These are phyloP conservation scores for Phytophthora colocasiae DNA, from an alignment of 352 stramenopile species.

Conservation along the genomic window DNA sequence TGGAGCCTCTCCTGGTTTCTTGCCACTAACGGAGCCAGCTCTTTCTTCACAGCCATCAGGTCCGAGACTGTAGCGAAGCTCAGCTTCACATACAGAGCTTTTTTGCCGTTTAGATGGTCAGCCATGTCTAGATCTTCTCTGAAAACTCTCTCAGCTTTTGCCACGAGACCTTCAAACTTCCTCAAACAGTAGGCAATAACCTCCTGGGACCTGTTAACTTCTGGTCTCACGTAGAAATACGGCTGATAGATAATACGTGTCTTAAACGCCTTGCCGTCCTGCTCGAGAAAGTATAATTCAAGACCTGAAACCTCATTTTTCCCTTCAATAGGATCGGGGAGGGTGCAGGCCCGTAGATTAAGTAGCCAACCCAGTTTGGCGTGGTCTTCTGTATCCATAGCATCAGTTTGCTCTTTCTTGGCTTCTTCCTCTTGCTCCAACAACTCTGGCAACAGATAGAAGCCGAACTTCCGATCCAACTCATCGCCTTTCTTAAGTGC, in stretches of 20 bases:
- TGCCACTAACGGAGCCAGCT: conserved; percentile 63
- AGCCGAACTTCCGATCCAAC: conserved; percentile 77
- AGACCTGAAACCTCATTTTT: conserved; percentile 90
- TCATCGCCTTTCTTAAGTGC: conserved; percentile 68
- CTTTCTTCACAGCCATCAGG: conserved; percentile 73
- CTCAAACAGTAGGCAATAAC: conserved; percentile 82
- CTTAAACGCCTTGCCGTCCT: conserved; percentile 96
- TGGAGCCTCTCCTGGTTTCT: conserved; percentile 73
- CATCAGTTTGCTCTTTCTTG: conserved; percentile 26
- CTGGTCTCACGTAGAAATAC: conserved; percentile 96
- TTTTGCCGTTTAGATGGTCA: conserved; percentile 90
- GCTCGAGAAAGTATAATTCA: conserved; percentile 96
- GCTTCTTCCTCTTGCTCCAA: conserved; percentile 57
- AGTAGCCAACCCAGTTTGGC: conserved; percentile 75
- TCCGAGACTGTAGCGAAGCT: conserved; percentile 88
- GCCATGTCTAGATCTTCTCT: conserved; percentile 93
- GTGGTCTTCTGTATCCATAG: conserved; percentile 14
- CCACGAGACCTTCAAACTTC: conserved; percentile 89
- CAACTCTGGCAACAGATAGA: conserved; percentile 64
- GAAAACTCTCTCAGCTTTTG: conserved; percentile 74
- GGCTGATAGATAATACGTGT: conserved; percentile 94
- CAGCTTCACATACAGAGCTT: conserved; percentile 91
- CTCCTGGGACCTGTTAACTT: conserved; percentile 69
- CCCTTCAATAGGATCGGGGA: conserved; percentile 61
- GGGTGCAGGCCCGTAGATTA: conserved; percentile 68